Evolutionary conservation across 345 rosid genomes (phyloP).

Genomic region (Durio zibethinus): DNA sequence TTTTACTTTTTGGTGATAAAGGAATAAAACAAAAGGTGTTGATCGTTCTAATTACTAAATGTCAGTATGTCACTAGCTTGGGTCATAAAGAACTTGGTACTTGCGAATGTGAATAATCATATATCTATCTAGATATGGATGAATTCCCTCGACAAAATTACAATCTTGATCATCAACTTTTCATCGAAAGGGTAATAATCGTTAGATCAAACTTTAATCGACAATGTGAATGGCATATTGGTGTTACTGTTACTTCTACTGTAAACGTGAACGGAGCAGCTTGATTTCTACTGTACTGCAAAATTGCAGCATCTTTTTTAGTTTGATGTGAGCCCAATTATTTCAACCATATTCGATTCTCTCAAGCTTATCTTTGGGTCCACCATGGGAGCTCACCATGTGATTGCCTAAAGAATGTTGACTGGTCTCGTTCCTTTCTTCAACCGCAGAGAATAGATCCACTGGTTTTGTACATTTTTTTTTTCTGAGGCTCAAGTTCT

Average conservation of each 20-base stretch:
- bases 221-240: not conserved
- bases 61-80: not conserved
- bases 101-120: not conserved
- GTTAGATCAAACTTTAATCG: not conserved
- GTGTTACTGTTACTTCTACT: not conserved
- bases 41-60: not conserved
- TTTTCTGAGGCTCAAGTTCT: not conserved
- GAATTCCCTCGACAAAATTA: no score
- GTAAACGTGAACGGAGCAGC: not conserved
- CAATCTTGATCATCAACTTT: not conserved
- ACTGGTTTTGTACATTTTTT: not conserved
- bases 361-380: not conserved
- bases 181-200: not conserved
- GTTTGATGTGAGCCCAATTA: not conserved
- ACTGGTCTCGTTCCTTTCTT: not conserved
- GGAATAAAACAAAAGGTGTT: not conserved
- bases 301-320: not conserved
- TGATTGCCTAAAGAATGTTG: constrained; percentile 4
- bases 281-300: not conserved
- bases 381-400: constrained; percentile 7
- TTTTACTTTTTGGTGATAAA: not conserved
- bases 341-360: not conserved
- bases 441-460: not conserved
- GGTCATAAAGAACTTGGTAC: not conserved
- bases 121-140: no score